Evolutionary conservation across 805 yeast genomes (phyloP).

Genomic region (Cyberlindnera saturnus): DNA sequence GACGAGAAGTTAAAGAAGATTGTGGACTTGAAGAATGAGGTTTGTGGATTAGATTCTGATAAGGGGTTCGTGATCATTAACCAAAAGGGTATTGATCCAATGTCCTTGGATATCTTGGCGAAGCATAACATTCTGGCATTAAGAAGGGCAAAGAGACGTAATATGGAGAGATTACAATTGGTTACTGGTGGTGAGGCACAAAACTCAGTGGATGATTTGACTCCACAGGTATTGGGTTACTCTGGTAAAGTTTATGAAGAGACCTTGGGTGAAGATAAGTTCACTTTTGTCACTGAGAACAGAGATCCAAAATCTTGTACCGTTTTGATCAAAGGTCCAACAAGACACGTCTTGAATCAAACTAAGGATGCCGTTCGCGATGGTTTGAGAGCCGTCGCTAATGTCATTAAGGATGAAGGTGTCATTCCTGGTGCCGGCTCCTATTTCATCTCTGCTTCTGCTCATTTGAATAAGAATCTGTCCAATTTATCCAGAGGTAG

Average conservation of each 20-base stretch:
- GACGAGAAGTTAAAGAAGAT: constrained; percentile 90
- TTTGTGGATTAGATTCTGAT: constrained; percentile 68
- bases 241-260: constrained; percentile 91
- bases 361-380: constrained; percentile 97
- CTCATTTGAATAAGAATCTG: constrained; percentile 49
- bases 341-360: constrained; percentile 81
- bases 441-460: constrained; percentile 77
- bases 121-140: constrained; percentile 89
- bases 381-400: constrained; percentile 91
- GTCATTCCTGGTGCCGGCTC: constrained; percentile 98
- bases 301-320: constrained; percentile 88
- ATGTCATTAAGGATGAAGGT: constrained; percentile 77
- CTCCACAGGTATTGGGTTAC: constrained; percentile 73
- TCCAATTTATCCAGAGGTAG: constrained; percentile 70
- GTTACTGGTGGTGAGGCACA: constrained; percentile 98
- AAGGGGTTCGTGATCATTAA: constrained; percentile 89
- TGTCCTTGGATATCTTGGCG: constrained; percentile 92
- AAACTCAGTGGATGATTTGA: constrained; percentile 90
- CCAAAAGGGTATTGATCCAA: constrained; percentile 98
- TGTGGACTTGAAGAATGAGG: constrained; percentile 87
- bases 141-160: constrained; percentile 97
- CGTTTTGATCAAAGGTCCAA: constrained; percentile 89
- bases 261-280: constrained; percentile 94
- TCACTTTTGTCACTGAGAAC: constrained; percentile 89
- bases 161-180: constrained; percentile 96